Percentiles rank a stretch among this genome's conserved stretches.
phyloP scores from a whole-genome alignment of 768 basidiomycete genomes.

The Strobilomyces dryophilus region DNA sequence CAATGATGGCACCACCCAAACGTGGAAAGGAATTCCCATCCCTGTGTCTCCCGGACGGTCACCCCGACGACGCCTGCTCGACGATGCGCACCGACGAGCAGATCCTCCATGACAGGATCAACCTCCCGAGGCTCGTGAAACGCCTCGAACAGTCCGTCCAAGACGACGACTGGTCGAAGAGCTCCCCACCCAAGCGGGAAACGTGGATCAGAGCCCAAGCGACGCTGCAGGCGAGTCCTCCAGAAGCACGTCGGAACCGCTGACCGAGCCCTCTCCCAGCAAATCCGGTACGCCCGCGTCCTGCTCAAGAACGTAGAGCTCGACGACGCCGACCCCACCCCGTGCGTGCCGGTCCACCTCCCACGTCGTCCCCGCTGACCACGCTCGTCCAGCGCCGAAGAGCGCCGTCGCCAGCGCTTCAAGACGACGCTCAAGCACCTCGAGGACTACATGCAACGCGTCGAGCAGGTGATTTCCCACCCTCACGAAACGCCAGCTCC shows the following conservation, averaged over 20 bases:
- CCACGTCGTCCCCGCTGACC: background rate
- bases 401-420: slow-evolving; percentile 43
- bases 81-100: slow-evolving; percentile 31
- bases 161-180: slow-evolving; percentile 32
- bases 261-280: slow-evolving; percentile 23
- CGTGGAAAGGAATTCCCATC: slow-evolving; percentile 26
- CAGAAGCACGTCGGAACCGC: background rate
- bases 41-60: background rate
- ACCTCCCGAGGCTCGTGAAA: slow-evolving; percentile 57
- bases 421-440: slow-evolving; percentile 50
- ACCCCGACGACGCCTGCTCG: background rate
- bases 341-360: slow-evolving; percentile 33
- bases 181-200: slow-evolving; percentile 21
- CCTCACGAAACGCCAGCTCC: background rate
- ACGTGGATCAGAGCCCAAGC: slow-evolving; percentile 56
- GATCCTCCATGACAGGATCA: slow-evolving; percentile 58
- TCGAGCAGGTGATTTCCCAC: slow-evolving; percentile 61
- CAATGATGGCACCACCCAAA: slow-evolving; percentile 6
- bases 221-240: slow-evolving; percentile 48
- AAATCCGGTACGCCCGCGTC: slow-evolving; percentile 51
- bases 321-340: slow-evolving; percentile 40
- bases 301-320: slow-evolving; percentile 57
- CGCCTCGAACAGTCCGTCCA: slow-evolving; percentile 54
- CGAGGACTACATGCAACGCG: slow-evolving; percentile 47
- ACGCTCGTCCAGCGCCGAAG: slow-evolving; percentile 33